Base-by-base conservation (phyloP, 1,284 basidiomycete species). In the Apiotrichum akiyoshidainum region DNA sequence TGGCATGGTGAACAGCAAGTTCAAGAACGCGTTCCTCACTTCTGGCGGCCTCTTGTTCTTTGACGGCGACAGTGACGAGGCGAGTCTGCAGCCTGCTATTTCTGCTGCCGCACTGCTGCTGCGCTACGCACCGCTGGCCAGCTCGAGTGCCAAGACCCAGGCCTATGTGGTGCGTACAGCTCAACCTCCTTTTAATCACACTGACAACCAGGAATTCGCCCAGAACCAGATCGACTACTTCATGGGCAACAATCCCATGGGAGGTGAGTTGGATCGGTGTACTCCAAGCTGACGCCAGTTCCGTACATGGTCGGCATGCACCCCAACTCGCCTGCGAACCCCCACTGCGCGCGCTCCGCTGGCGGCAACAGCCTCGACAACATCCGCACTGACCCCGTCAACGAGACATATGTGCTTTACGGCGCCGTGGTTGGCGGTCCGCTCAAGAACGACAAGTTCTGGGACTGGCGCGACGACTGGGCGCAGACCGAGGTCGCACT, bases 391-490 rank as follows among this genome's bases (percentile, higher is more conserved):
- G 82, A 81, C 44, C 92, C 92, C 0, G 78, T 79, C 10, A 76
- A 84, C 57, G 87, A 89, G 73, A 83, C 85, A 0, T 84, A 92
- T 69, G 82, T 89, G 5, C 78, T 96, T 3, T 94, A 92, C 69
- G 93, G 93, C 39, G 92, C 86, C 19, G 83, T 94, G 41, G 83
- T 94, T 13, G 93, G 92, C 47, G 93, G 93, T 14, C 93, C 92
- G 0, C 85, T 90, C 71, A 81, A 80, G 58, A 79, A 82, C 46
- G 92, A 91, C 73, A 81, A 81, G 39, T 95, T 84, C 78, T 95
- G 84, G 75, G 88, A 95, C 71, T 86, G 90, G 59, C 85, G 92
- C 33, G 86, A 84, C 59, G 63, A 79, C 59, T 70, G 78, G 76
- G 68, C 72, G 57, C 66, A 76, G 52, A 74, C 65, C 13, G 72